phyloP scores from a whole-genome alignment of 768 basidiomycete species.

The button mushroom (Agaricus bisporus) region DNA sequence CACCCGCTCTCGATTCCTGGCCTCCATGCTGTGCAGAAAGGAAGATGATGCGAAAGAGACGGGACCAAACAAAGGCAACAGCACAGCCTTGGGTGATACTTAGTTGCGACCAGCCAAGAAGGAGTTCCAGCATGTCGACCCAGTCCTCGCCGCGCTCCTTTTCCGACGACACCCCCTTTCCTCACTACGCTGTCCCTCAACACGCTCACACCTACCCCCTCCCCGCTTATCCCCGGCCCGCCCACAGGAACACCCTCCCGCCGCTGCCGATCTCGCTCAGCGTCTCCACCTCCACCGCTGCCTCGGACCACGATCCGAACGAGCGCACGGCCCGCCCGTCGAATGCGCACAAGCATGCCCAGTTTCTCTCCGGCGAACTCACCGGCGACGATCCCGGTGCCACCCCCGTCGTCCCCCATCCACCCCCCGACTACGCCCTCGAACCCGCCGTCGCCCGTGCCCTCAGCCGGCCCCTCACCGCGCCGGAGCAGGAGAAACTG shows the following conservation, averaged over 20 bases:
- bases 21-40: no score
- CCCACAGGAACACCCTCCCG: slow-evolving; percentile 17
- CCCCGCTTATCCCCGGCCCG: slow-evolving; percentile 17
- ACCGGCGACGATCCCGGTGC: slow-evolving; percentile 4
- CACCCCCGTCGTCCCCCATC: slow-evolving; percentile 15
- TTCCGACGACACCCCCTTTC: slow-evolving; percentile 17
- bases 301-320: slow-evolving; percentile 35
- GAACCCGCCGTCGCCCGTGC: slow-evolving; percentile 31
- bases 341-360: slow-evolving; percentile 39
- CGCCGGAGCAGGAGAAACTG: slow-evolving; percentile 62
- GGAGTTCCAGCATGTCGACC: no score
- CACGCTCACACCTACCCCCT: slow-evolving; percentile 24
- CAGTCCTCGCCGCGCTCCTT: slow-evolving; percentile 26
- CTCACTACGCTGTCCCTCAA: slow-evolving; percentile 11
- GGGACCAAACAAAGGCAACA: no score
- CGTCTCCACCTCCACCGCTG: slow-evolving; percentile 32
- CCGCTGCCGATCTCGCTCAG: slow-evolving; percentile 23
- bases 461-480: slow-evolving; percentile 52
- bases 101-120: background rate
- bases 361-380: slow-evolving; percentile 29
- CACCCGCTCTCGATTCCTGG: no score
- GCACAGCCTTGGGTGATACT: no score
- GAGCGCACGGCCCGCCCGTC: slow-evolving; percentile 44
- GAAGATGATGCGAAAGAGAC: no score
- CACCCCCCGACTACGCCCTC: slow-evolving; percentile 12